Evolutionary conservation across 805 yeast species (phyloP).

Genomic region (Lipomyces sp.): DNA sequence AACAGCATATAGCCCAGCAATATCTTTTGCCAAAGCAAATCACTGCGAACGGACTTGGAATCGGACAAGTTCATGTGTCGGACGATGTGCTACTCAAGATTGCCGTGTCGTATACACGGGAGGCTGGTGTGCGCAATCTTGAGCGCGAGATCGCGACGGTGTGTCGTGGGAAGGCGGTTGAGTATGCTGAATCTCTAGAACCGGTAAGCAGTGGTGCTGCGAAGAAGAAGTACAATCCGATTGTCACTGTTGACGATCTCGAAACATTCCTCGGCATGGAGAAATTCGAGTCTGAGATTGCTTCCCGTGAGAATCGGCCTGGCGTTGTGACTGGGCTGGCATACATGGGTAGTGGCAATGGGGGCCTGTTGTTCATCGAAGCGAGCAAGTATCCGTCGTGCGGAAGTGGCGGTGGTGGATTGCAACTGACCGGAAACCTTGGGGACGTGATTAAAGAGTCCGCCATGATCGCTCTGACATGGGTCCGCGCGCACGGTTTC

Average conservation of each 20-base stretch:
- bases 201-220: constrained; percentile 38
- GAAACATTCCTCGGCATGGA: constrained; percentile 74
- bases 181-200: constrained; percentile 51
- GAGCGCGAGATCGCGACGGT: constrained; percentile 76
- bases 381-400: constrained; percentile 63
- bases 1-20: constrained; percentile 68
- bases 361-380: constrained; percentile 79
- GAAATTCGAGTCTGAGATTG: constrained; percentile 51
- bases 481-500: constrained; percentile 63
- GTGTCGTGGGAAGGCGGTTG: constrained; percentile 83
- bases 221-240: constrained; percentile 46
- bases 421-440: constrained; percentile 77
- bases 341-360: constrained; percentile 84
- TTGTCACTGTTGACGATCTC: constrained; percentile 59
- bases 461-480: constrained; percentile 75
- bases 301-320: constrained; percentile 55
- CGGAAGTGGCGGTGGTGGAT: constrained; percentile 44
- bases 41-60: constrained; percentile 64
- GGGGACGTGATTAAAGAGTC: constrained; percentile 83
- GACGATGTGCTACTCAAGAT: constrained; percentile 63
- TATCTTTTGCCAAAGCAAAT: constrained; percentile 79
- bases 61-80: constrained; percentile 52
- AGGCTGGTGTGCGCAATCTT: constrained; percentile 82
- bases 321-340: constrained; percentile 90
- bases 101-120: constrained; percentile 75